Evolutionary conservation across 441 rosid species (phyloP), one percentile per base, ranked within the genome.

Genomic region (Melastoma candidum): DNA sequence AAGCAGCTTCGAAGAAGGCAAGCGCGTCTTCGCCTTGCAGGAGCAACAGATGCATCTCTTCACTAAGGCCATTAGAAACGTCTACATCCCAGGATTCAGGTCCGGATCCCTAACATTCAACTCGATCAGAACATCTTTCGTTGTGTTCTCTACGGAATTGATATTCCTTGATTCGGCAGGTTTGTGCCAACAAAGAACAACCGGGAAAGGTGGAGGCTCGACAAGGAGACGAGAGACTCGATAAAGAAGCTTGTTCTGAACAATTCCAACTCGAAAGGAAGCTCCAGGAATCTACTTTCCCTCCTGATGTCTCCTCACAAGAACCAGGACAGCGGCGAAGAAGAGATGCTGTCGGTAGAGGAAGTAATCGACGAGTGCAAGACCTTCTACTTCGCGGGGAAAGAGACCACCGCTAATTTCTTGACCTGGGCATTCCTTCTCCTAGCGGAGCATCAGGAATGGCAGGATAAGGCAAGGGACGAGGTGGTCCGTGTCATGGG

Each of bases 41-140:
- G 92, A 87, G 67, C 74, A 76, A 46, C 89, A 81, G 71, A 72
- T 61, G 78, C 71, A 62, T 63, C 83, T 84, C 9, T 70, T 75
- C 53, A 67, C 81, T 14, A 48, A 56, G 4, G 87, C 95, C 68
- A n/a, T 81, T 0, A 72, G 77, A 74, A 81, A 72, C 46, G 50
- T 90, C 50, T 83, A 87, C 54, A 68, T 90, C 54, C 97, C 92
- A 1, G 95, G 97, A 0, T 87, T 77, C 79, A 86, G 94, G 97
- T 89, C 22, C 22, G 22, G 22, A 17, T 17, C 22, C 22, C 22
- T 17, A 17, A 17, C 22, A 17, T 17, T 17, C 22, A 17, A 17
- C 22, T 17, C 22, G 22, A 17, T 17, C 22, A 17, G 22, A 17
- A 17, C 22, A 17, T 17, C 22, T 17, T 17, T 17, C 22, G 22